Conservation (phyloP, 2,329 filamentous ascomycete genomes). For the Calonectria pauciramosa region DNA sequence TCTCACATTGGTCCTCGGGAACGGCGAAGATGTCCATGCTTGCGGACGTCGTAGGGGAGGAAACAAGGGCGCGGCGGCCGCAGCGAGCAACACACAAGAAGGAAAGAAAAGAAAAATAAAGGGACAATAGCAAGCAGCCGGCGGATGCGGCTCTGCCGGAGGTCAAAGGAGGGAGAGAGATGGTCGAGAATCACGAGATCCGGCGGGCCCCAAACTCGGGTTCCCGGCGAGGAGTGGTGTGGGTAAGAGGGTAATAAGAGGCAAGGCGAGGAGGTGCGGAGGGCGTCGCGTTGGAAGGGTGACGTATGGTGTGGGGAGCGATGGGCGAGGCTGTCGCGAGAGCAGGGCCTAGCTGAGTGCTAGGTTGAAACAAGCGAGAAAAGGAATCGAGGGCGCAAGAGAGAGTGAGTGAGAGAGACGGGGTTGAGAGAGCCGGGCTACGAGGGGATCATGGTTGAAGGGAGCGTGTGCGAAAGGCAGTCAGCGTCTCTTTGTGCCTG, state of each 20-base stretch:
- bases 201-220: slow-evolving; percentile 27
- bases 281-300: slow-evolving; percentile 39
- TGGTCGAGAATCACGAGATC: slow-evolving; percentile 41
- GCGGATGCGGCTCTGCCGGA: slow-evolving; percentile 30
- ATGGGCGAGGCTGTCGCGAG: slow-evolving; percentile 41
- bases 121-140: not conserved
- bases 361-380: slow-evolving; percentile 3
- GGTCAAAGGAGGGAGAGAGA: slow-evolving; percentile 28
- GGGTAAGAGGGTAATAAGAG: slow-evolving; percentile 29
- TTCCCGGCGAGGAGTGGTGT: slow-evolving; percentile 1
- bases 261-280: slow-evolving; percentile 24
- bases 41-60: slow-evolving; percentile 4
- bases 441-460: slow-evolving; percentile 21
- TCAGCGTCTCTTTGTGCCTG: not conserved
- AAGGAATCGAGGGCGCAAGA: not conserved
- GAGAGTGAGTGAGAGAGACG: not conserved
- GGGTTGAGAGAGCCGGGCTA: not conserved
- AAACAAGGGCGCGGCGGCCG: slow-evolving; percentile 9
- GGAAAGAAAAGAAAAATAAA: not conserved
- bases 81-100: not conserved
- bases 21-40: slow-evolving; percentile 46
- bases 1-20: slow-evolving; percentile 58
- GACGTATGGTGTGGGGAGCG: slow-evolving; percentile 43
- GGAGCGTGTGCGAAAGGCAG: not conserved
- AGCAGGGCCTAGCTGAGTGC: slow-evolving; percentile 23